These are phyloP conservation scores for Schizonepeta tenuifolia DNA, from an alignment of 257 asterid genomes.

Conservation along the genomic window DNA sequence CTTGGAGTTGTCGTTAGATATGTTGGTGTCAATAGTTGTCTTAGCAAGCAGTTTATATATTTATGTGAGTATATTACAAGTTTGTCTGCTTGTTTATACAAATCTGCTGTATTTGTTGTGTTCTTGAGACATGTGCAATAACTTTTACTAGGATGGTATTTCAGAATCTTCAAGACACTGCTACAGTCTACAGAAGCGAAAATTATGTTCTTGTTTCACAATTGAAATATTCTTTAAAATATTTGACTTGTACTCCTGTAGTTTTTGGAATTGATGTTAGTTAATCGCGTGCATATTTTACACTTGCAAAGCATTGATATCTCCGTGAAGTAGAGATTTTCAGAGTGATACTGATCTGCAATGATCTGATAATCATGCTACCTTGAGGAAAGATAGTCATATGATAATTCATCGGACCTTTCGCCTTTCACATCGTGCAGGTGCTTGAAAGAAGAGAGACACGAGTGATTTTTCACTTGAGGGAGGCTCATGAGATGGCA, in stretches of 20 bases:
- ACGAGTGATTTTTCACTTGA: neutral
- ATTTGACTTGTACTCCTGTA: neutral
- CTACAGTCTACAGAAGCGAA: neutral
- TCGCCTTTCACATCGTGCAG: constrained; percentile 33
- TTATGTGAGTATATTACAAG: neutral
- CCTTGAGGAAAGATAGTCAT: neutral
- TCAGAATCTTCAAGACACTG: neutral
- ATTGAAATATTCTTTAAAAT: neutral
- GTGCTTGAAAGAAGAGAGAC: constrained; percentile 32
- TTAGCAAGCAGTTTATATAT: neutral
- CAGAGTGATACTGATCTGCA: neutral
- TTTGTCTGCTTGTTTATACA: neutral
- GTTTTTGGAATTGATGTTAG: neutral
- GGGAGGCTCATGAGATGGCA: no score
- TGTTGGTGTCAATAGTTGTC: neutral
- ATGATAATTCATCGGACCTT: neutral
- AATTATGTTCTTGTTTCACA: neutral
- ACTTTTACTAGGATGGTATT: neutral
- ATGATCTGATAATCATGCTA: neutral
- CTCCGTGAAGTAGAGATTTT: neutral
- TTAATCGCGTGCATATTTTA: neutral
- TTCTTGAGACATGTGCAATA: neutral
- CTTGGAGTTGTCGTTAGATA: constrained; percentile 13
- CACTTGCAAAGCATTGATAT: neutral
- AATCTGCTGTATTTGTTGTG: neutral